Conservation (phyloP, 2,329 filamentous ascomycete genomes). For the Helicocarpus griseus region DNA sequence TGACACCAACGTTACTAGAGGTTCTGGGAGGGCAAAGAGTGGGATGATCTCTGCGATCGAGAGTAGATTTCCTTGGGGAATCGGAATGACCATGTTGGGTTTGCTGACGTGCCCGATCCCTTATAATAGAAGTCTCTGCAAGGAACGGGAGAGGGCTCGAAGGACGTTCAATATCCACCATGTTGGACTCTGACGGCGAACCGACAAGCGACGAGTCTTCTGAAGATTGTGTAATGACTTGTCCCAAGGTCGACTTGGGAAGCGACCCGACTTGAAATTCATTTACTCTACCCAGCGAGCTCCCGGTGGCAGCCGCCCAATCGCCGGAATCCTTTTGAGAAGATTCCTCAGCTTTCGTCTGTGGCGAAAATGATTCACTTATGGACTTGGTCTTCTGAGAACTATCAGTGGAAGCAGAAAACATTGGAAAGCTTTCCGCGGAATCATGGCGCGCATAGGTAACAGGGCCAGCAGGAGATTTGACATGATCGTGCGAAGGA, state of each 20-base stretch:
- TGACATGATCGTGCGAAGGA: slow-evolving; percentile 19
- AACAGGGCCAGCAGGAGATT: slow-evolving; percentile 23
- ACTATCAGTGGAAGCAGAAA: slow-evolving; percentile 51
- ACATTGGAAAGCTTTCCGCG: slow-evolving; percentile 54
- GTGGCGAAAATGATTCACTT: slow-evolving; percentile 40
- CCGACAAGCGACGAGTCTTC: slow-evolving; percentile 20
- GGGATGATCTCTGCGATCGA: neutral
- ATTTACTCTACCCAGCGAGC: slow-evolving; percentile 8
- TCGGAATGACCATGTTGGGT: neutral
- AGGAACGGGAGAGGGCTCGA: slow-evolving; percentile 28
- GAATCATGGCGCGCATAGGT: slow-evolving; percentile 45
- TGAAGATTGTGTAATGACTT: slow-evolving; percentile 15
- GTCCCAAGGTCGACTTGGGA: slow-evolving; percentile 6
- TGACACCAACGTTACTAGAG: neutral
- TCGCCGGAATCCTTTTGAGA: slow-evolving; percentile 14
- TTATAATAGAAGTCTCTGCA: slow-evolving; percentile 20
- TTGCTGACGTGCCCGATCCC: neutral
- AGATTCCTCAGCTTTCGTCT: slow-evolving; percentile 18
- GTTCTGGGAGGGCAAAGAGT: neutral
- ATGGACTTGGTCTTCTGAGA: slow-evolving; percentile 45
- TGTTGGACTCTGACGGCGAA: slow-evolving; percentile 15
- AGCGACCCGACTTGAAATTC: slow-evolving; percentile 13
- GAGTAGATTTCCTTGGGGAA: neutral
- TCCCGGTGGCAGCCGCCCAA: slow-evolving; percentile 16
- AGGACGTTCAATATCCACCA: slow-evolving; percentile 36